phyloP scores from a whole-genome alignment of 2,329 filamentous ascomycete species.

The Trichoderma afroharzianum region DNA sequence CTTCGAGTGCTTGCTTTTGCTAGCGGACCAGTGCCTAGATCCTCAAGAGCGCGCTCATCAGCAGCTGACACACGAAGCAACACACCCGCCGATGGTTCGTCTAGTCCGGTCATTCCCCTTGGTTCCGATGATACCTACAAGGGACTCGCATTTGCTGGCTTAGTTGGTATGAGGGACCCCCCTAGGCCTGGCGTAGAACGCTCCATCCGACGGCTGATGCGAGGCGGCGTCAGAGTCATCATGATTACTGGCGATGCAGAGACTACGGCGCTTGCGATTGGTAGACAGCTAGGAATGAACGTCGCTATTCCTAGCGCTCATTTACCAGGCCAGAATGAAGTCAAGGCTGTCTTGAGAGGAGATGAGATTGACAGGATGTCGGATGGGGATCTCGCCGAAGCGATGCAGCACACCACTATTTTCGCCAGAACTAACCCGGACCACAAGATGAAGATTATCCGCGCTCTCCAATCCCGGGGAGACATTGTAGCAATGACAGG shows the following conservation, averaged over 20 bases:
- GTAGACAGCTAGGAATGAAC: constrained; percentile 90
- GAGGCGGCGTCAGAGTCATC: constrained; percentile 92
- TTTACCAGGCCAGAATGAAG: constrained; percentile 52
- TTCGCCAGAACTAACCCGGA: constrained; percentile 96
- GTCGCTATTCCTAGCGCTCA: constrained; percentile 56
- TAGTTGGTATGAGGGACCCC: constrained; percentile 97
- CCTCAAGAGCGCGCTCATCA: constrained; percentile 38
- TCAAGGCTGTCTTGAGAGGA: constrained; percentile 74
- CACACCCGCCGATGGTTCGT: constrained; percentile 44
- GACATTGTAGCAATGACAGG: constrained; percentile 99
- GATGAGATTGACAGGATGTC: constrained; percentile 94
- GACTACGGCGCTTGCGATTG: constrained; percentile 90
- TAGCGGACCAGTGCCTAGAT: constrained; percentile 65
- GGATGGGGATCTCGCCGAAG: constrained; percentile 75
- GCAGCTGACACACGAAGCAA: constrained; percentile 44
- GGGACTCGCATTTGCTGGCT: constrained; percentile 81
- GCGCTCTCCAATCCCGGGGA: constrained; percentile 83
- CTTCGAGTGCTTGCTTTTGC: constrained; percentile 91
- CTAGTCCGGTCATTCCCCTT: constrained; percentile 40
- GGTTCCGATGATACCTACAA: constrained; percentile 69
- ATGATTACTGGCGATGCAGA: constrained; percentile 99
- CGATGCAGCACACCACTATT: constrained; percentile 84
- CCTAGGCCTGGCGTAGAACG: constrained; percentile 85
- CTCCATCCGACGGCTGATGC: constrained; percentile 85
- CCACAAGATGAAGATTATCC: constrained; percentile 96